Conservation (phyloP, 768 basidiomycete species). For the Fomitopsis serialis region DNA sequence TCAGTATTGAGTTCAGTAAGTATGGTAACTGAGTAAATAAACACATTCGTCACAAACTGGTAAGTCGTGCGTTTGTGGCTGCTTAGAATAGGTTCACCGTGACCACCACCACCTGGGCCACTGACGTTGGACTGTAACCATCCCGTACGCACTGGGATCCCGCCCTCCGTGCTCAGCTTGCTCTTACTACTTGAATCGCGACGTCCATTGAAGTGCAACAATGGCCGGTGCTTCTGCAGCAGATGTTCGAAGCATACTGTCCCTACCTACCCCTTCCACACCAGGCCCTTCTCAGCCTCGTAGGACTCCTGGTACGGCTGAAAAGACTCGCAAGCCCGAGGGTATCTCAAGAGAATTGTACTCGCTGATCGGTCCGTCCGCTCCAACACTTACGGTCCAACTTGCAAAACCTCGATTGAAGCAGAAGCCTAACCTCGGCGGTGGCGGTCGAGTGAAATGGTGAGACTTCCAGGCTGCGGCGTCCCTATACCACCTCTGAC, state of each 20-base stretch:
- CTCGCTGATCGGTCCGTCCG: constrained; percentile 90
- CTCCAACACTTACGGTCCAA: constrained; percentile 78
- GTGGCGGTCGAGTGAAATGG: constrained; percentile 68
- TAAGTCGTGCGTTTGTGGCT: no score
- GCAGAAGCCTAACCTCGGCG: constrained; percentile 75
- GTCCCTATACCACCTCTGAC: neutral
- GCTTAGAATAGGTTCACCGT: no score
- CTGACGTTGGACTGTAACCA: no score
- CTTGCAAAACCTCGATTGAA: constrained; percentile 80
- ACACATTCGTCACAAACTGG: no score
- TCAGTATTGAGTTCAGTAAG: no score
- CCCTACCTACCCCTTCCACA: constrained; percentile 40
- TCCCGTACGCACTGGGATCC: no score
- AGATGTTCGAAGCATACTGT: constrained; percentile 82
- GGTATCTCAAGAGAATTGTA: constrained; percentile 93
- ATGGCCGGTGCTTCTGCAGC: constrained; percentile 67
- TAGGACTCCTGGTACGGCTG: constrained; percentile 31
- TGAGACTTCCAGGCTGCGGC: constrained; percentile 20
- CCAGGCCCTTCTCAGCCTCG: constrained; percentile 43
- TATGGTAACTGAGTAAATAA: no score
- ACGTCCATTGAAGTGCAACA: no score
- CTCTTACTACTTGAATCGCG: no score
- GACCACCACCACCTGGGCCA: no score
- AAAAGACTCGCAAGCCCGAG: constrained; percentile 62
- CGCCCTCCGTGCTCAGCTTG: no score